phyloP scores from a whole-genome alignment of 768 basidiomycete species.

The Zangia roseola region DNA sequence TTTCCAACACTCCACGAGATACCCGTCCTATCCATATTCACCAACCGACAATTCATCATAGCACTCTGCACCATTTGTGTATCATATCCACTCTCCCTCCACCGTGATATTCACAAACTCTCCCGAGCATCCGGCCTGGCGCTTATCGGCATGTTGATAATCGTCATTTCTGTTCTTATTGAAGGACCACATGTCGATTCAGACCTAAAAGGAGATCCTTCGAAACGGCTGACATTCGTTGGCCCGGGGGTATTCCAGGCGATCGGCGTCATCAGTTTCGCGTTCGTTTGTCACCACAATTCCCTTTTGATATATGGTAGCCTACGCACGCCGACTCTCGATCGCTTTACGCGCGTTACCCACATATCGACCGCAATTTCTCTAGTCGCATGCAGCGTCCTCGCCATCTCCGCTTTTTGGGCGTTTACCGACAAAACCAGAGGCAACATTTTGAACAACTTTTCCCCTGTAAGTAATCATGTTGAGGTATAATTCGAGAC shows the following conservation, averaged over 20 bases:
- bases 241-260: slow-evolving; percentile 87
- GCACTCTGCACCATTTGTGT: slow-evolving; percentile 81
- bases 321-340: slow-evolving; percentile 88
- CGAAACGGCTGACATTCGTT: slow-evolving; percentile 71
- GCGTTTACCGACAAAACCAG: slow-evolving; percentile 89
- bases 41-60: slow-evolving; percentile 89
- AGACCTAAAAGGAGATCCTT: slow-evolving; percentile 75
- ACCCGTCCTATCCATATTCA: slow-evolving; percentile 73
- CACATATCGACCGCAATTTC: slow-evolving; percentile 88
- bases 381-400: slow-evolving; percentile 76
- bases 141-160: slow-evolving; percentile 90
- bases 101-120: slow-evolving; percentile 97
- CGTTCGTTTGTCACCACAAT: slow-evolving; percentile 98
- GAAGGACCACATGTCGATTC: slow-evolving; percentile 75
- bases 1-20: slow-evolving; percentile 69
- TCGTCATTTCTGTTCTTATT: slow-evolving; percentile 81
- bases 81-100: slow-evolving; percentile 92
- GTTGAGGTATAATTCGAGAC: neutral
- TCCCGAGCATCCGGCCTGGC: slow-evolving; percentile 91
- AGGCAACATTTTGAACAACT: slow-evolving; percentile 98
- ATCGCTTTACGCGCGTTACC: slow-evolving; percentile 89
- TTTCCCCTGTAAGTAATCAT: slow-evolving; percentile 55
- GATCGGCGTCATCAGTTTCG: slow-evolving; percentile 96
- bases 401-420: slow-evolving; percentile 83
- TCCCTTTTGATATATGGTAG: slow-evolving; percentile 95